Percentiles rank a stretch among this genome's conserved stretches.
Evolutionary conservation across 495 filamentous ascomycete species (phyloP).

Genomic region (Penicillium cinerascens): DNA sequence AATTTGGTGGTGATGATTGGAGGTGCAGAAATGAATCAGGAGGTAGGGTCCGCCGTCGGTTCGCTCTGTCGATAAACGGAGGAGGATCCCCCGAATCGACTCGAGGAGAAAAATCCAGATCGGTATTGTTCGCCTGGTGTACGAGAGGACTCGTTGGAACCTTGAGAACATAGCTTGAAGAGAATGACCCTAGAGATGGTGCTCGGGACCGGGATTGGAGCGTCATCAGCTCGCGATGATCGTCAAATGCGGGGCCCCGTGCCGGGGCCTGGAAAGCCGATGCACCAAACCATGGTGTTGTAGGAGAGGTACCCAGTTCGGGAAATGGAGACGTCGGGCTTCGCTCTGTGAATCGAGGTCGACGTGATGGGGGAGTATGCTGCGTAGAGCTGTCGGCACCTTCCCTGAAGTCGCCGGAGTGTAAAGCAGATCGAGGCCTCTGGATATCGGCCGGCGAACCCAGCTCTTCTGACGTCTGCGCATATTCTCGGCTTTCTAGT

Average conservation of each 20-base stretch:
- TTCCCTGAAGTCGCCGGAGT: constrained; percentile 83
- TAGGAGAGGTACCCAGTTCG: constrained; percentile 42
- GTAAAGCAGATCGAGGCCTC: constrained; percentile 80
- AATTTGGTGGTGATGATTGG: constrained; percentile 31
- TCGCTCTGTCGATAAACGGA: constrained; percentile 43
- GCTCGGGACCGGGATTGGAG: constrained; percentile 39
- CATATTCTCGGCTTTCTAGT: background rate
- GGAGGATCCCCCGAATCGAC: constrained; percentile 28
- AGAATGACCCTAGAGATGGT: constrained; percentile 70
- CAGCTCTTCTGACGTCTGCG: constrained; percentile 22
- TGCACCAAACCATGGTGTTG: constrained; percentile 47
- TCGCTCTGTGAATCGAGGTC: constrained; percentile 20
- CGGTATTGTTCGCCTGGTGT: constrained; percentile 84
- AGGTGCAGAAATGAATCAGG: constrained; percentile 50
- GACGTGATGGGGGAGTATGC: constrained; percentile 23
- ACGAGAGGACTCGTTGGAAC: constrained; percentile 90
- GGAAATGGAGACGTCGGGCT: constrained; percentile 15
- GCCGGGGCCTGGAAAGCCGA: constrained; percentile 19
- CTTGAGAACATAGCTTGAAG: constrained; percentile 80
- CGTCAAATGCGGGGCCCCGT: constrained; percentile 13
- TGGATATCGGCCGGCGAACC: constrained; percentile 59
- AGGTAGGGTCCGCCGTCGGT: constrained; percentile 58
- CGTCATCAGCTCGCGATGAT: constrained; percentile 15
- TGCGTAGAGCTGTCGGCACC: constrained; percentile 49
- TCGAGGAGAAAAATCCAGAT: constrained; percentile 62